Conservation (phyloP, 306 rosid species). For the Quillaja saponaria region DNA sequence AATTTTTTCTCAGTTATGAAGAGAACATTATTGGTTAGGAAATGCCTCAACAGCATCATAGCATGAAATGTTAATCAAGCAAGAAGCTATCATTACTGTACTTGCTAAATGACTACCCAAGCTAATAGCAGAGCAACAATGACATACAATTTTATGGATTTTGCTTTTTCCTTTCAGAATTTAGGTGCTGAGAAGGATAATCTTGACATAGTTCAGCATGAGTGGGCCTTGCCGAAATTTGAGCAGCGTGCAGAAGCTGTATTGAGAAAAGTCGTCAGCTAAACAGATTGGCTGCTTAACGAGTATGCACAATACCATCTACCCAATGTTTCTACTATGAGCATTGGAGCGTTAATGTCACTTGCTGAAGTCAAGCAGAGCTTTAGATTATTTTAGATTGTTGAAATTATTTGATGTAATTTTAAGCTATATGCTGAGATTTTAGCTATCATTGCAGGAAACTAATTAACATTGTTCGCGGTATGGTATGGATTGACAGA, state of each 20-base stretch:
- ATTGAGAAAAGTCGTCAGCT: slow-evolving; percentile 53
- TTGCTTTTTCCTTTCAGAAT: slow-evolving; percentile 52
- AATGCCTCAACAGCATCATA: no score
- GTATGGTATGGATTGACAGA: no score
- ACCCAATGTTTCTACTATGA: slow-evolving; percentile 1
- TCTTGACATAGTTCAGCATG: slow-evolving; percentile 95
- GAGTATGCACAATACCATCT: not conserved
- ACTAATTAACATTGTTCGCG: no score
- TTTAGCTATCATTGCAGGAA: no score
- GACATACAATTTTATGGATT: no score
- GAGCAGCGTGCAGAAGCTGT: slow-evolving; percentile 91
- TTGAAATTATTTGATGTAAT: not conserved
- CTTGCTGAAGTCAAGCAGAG: not conserved
- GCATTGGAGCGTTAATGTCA: no score
- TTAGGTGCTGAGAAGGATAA: slow-evolving; percentile 90
- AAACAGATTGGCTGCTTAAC: slow-evolving; percentile 23
- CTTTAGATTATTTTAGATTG: no score
- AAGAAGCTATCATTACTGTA: no score
- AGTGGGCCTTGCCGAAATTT: slow-evolving; percentile 85
- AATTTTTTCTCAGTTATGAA: no score
- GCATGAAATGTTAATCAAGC: no score
- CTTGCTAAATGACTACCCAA: slow-evolving; percentile 2
- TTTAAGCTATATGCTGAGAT: not conserved
- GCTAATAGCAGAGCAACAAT: no score
- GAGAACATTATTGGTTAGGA: no score